These are phyloP conservation scores for Juncus inflexus DNA, from an alignment of 176 grass and related monocot genomes.

Conservation along the genomic window DNA sequence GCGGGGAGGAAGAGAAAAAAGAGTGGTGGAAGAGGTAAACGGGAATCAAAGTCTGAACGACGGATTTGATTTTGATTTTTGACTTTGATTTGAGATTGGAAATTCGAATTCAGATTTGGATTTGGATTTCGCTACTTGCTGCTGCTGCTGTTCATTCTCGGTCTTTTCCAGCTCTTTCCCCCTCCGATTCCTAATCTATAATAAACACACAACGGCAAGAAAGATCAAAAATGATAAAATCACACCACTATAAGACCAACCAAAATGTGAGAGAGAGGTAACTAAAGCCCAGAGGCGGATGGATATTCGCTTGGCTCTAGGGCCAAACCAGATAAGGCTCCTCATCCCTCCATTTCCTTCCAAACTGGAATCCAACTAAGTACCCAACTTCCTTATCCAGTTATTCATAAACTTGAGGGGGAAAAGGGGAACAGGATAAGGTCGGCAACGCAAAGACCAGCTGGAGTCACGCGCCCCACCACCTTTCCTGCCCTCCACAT, in stretches of 20 bases:
- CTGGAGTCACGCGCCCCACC: conserved; percentile 74
- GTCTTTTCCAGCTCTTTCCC: no score
- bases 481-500: conserved; percentile 20
- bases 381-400: neutral
- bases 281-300: neutral
- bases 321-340: conserved; percentile 24
- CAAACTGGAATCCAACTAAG: neutral
- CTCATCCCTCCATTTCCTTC: neutral
- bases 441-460: conserved; percentile 51
- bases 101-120: neutral
- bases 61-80: conserved; percentile 19
- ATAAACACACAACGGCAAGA: no score
- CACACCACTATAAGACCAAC: neutral
- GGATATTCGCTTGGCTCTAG: conserved; percentile 13
- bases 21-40: conserved; percentile 5
- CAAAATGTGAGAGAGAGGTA: conserved; percentile 10
- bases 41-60: neutral
- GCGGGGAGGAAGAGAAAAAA: neutral
- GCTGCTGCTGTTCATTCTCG: no score
- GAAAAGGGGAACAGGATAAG: conserved; percentile 35
- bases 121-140: no score
- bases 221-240: neutral
- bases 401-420: neutral
- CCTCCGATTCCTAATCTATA: no score
- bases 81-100: conserved; percentile 15